Percentiles rank a stretch among this genome's conserved stretches.
Evolutionary conservation across 2,329 filamentous ascomycete species (phyloP).

Genomic region (Chlorencoelia australis): DNA sequence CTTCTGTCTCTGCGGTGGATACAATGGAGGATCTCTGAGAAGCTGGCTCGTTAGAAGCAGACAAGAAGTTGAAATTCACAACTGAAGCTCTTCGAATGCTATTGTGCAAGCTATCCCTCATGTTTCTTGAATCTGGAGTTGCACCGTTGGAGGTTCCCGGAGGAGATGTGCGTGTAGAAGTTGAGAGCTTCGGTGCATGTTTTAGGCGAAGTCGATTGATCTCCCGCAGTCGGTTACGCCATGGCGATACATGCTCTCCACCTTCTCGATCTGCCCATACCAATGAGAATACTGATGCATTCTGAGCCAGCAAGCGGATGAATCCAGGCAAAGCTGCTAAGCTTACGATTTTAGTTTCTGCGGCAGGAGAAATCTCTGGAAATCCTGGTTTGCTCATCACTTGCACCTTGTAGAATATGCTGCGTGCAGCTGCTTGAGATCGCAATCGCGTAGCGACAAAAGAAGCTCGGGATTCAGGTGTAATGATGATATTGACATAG

Average conservation of each 20-base stretch:
- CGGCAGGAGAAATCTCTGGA: slow-evolving; percentile 82
- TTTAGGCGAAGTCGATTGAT: slow-evolving; percentile 74
- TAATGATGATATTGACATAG: slow-evolving; percentile 93
- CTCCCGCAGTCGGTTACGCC: slow-evolving; percentile 77
- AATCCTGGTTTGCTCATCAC: slow-evolving; percentile 83
- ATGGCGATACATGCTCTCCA: slow-evolving; percentile 78
- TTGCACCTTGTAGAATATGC: slow-evolving; percentile 74
- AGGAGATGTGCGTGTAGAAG: slow-evolving; percentile 24
- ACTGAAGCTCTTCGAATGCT: slow-evolving; percentile 54
- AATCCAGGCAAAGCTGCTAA: slow-evolving; percentile 74
- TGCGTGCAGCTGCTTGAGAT: slow-evolving; percentile 28
- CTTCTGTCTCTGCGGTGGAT: slow-evolving; percentile 46
- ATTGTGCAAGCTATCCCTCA: slow-evolving; percentile 48
- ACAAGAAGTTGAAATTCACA: slow-evolving; percentile 57
- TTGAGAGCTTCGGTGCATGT: slow-evolving; percentile 36
- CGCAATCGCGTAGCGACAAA: slow-evolving; percentile 56
- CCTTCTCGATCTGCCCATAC: slow-evolving; percentile 76
- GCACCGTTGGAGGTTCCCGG: slow-evolving; percentile 25
- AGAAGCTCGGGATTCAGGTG: slow-evolving; percentile 69
- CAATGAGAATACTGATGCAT: slow-evolving; percentile 83
- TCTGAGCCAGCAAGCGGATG: slow-evolving; percentile 79
- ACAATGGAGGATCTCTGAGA: slow-evolving; percentile 51
- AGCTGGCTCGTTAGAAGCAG: slow-evolving; percentile 42
- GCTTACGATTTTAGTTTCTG: slow-evolving; percentile 80
- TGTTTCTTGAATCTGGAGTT: slow-evolving; percentile 29